Evolutionary conservation across 768 basidiomycete genomes (phyloP).

Genomic region (Kwoniella sp.): DNA sequence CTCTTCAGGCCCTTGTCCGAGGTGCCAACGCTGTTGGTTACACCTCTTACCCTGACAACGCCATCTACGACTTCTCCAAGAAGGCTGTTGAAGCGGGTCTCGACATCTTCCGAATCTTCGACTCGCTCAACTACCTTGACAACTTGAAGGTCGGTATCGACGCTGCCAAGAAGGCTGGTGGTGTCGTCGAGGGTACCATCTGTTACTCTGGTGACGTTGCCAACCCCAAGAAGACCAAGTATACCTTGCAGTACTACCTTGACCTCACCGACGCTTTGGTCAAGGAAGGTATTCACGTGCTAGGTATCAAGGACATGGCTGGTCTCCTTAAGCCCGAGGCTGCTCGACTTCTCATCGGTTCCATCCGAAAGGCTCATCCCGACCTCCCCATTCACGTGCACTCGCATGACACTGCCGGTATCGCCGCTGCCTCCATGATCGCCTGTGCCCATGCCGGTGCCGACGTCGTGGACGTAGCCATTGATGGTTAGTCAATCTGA

Average conservation of each 20-base stretch:
- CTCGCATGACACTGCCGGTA: conserved; percentile 99
- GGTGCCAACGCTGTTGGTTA: conserved; percentile 99
- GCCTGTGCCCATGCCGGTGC: conserved; percentile 96
- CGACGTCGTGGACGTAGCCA: conserved; percentile 96
- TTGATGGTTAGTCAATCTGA: conserved; percentile 73
- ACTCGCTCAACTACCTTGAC: conserved; percentile 98
- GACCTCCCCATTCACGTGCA: conserved; percentile 99
- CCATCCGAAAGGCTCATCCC: conserved; percentile 93
- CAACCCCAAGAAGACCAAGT: conserved; percentile 91
- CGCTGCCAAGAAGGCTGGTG: conserved; percentile 98
- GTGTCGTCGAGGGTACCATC: conserved; percentile 94
- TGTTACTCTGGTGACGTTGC: conserved; percentile 99
- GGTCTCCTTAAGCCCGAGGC: conserved; percentile 93
- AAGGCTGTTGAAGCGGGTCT: conserved; percentile 99
- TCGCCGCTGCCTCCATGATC: conserved; percentile 95
- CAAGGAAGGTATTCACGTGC: conserved; percentile 89
- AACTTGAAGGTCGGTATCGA: conserved; percentile 98
- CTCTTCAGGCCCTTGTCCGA: conserved; percentile 95
- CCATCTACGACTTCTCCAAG: conserved; percentile 99
- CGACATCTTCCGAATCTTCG: conserved; percentile 99
- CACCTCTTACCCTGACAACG: conserved; percentile 98
- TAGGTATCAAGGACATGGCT: conserved; percentile 99
- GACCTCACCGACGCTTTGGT: conserved; percentile 93
- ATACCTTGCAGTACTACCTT: conserved; percentile 95
- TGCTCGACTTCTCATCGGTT: conserved; percentile 85